Percentiles rank a stretch among this genome's conserved stretches.
Conservation (phyloP, 169 alveolate genomes). For the Perkinsus marinus region DNA sequence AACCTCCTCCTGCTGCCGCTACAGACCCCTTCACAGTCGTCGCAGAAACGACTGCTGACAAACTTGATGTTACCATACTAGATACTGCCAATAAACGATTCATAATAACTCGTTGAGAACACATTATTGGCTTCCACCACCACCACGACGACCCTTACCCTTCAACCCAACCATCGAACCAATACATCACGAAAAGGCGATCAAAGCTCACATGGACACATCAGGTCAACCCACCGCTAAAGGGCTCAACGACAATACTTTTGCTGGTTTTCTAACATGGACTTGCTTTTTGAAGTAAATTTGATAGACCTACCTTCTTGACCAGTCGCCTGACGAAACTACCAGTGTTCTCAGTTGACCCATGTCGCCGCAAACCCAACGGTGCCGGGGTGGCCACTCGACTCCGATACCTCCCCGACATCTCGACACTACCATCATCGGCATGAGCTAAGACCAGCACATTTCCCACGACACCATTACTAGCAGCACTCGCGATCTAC, state of each 20-base stretch:
- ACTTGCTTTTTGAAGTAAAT: background rate
- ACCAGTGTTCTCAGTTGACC: background rate
- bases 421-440: background rate
- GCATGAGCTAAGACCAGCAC: background rate
- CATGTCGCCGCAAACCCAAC: background rate
- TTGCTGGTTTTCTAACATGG: background rate
- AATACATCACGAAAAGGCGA: too few relatives aligned
- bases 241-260: background rate
- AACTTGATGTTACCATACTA: background rate
- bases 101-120: background rate
- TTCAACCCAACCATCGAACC: too few relatives aligned
- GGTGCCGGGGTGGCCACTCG: background rate
- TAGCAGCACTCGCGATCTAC: background rate
- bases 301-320: background rate
- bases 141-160: too few relatives aligned
- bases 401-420: background rate
- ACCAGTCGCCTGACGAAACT: background rate
- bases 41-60: background rate
- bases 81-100: background rate
- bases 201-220: too few relatives aligned
- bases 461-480: too few relatives aligned
- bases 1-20: background rate
- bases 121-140: background rate
- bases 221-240: background rate
- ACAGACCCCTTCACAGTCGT: background rate